Percentiles rank a stretch among this genome's conserved stretches.
Evolutionary conservation across 371 early-diverging fungal species (phyloP).

Genomic region (Vairimorpha ceranae): DNA sequence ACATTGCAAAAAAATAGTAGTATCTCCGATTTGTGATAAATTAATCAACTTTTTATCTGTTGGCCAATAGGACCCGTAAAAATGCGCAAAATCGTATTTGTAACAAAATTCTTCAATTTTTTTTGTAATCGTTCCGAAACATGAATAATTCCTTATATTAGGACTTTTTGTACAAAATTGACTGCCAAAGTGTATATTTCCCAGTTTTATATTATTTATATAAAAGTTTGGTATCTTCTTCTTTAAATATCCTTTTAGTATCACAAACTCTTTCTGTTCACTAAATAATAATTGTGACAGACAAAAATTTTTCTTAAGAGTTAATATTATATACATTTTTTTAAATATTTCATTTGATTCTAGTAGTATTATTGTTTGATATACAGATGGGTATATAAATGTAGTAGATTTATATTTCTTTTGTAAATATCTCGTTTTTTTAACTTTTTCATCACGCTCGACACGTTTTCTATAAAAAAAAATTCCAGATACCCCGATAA

Average conservation of each 20-base stretch:
- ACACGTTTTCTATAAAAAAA: not conserved
- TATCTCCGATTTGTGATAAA: not conserved
- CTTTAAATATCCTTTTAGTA: conserved; percentile 14
- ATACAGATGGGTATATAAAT: not conserved
- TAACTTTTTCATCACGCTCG: not conserved
- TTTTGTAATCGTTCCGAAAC: conserved; percentile 12
- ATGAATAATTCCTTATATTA: conserved; percentile 4
- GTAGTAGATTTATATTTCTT: not conserved
- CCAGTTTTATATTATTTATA: conserved; percentile 8
- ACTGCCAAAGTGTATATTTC: conserved; percentile 12
- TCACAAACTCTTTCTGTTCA: not conserved
- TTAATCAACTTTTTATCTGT: not conserved
- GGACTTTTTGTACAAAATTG: conserved; percentile 11
- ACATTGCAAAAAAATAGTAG: conserved; percentile 10
- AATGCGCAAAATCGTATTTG: conserved; percentile 16
- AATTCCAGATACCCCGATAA: too few relatives aligned
- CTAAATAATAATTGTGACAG: not conserved
- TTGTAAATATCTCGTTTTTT: not conserved
- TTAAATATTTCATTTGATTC: not conserved
- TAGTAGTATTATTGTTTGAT: not conserved
- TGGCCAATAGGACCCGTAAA: conserved; percentile 25
- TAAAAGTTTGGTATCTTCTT: conserved; percentile 7
- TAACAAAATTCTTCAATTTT: conserved; percentile 15
- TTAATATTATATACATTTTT: not conserved
- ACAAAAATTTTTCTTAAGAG: conserved; percentile 12